phyloP scores from a whole-genome alignment of 2,329 filamentous ascomycete genomes.

The Camillea tinctor region DNA sequence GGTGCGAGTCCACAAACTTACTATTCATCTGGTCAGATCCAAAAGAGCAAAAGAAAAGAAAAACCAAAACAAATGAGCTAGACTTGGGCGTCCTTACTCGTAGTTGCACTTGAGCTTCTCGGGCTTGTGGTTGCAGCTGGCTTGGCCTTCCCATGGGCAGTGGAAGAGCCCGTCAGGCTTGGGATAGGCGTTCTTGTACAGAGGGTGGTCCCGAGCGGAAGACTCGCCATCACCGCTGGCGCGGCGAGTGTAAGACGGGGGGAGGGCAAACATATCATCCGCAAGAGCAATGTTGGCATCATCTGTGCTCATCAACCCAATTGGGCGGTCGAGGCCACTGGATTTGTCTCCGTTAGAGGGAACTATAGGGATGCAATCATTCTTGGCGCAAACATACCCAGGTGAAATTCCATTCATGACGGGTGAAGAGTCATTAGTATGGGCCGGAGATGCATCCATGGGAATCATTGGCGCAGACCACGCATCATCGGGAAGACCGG shows the following conservation, averaged over 20 bases:
- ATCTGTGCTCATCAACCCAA: slow-evolving; percentile 38
- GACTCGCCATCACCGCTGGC: slow-evolving; percentile 53
- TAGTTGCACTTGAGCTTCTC: slow-evolving; percentile 99
- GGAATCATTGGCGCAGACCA: slow-evolving; percentile 38
- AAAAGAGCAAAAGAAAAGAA: neutral
- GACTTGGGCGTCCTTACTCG: slow-evolving; percentile 65
- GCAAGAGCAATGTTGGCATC: slow-evolving; percentile 37
- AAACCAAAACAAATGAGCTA: neutral
- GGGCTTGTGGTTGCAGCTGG: slow-evolving; percentile 79
- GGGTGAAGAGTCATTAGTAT: slow-evolving; percentile 49
- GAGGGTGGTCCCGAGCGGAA: slow-evolving; percentile 61
- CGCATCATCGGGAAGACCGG: slow-evolving; percentile 47
- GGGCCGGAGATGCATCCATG: slow-evolving; percentile 42
- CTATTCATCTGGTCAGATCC: slow-evolving; percentile 44
- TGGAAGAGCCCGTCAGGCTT: slow-evolving; percentile 81
- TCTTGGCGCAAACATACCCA: slow-evolving; percentile 44
- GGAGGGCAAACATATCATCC: slow-evolving; percentile 38
- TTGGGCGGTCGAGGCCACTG: slow-evolving; percentile 39
- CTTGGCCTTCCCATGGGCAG: slow-evolving; percentile 78
- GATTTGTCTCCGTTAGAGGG: slow-evolving; percentile 32
- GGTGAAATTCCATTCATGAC: slow-evolving; percentile 50
- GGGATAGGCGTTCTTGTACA: slow-evolving; percentile 67
- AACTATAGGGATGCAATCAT: slow-evolving; percentile 15
- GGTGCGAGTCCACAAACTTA: slow-evolving; percentile 95
- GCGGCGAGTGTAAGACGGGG: slow-evolving; percentile 47